Base-by-base conservation (phyloP, 2,329 filamentous ascomycete genomes). In the Ceratocystis variospora region DNA sequence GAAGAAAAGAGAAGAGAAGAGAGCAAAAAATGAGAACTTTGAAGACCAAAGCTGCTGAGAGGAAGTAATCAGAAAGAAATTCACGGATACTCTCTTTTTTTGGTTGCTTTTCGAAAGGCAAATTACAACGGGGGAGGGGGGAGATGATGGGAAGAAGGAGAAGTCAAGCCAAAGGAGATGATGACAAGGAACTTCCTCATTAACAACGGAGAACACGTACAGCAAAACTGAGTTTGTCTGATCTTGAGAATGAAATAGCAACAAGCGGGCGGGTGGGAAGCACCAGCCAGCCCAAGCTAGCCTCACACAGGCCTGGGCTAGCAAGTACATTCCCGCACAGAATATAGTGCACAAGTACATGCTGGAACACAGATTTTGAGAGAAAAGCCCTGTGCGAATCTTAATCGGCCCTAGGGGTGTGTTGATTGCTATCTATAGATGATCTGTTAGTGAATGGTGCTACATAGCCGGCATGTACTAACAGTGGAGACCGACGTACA, bases 161-260 rank as follows among this genome's bases (percentile, higher is more conserved):
- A 63, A 63, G 50, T 59, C 2, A n/a, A 53, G 48, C 48, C 48
- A 28, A 41, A 59, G 55, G 28, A 59, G 55, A 37, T n/a, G 55
- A 37, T n/a, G 28, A 59, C 55, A 31, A 37, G 55, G 55, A 8
- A 53, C 55, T 31, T 59, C 25, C 22, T 59, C 55, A 59, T 37
- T 59, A 59, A 37, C 19, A 59, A 37, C 31, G 55, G 55, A 59
- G 55, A 59, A 59, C 55, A 59, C 55, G 55, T 59, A 59, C 48
- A 53, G 48, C 48, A 53, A 53, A 53, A 59, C 55, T 4, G 7
- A 33, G 25, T 59, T 33, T 53, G 48, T 53, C 48, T 53, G 48
- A 53, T 25, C 48, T 53, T 41, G 15, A 25, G 48, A 53, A 53
- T 17, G 28, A 37, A 50, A 22, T 8, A 25, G 48, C n/a, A 53